A percentile compares a stretch with the other conserved stretches of the same genome.
phyloP scores from a whole-genome alignment of 2,329 filamentous ascomycete genomes.

The Paradendryphiella salina region DNA sequence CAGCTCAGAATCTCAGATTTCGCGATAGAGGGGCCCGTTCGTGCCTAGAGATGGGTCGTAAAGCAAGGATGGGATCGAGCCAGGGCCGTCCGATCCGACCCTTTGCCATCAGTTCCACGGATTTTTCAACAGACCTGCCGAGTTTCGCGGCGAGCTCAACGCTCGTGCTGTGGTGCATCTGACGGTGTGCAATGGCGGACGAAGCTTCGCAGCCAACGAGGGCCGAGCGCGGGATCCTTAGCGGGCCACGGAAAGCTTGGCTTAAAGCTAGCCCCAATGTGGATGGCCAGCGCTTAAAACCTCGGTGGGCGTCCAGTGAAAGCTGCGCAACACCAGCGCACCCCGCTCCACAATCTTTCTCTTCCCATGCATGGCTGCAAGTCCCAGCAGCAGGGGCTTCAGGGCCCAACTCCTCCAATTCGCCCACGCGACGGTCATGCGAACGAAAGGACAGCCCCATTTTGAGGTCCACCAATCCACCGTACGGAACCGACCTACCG shows the following conservation, averaged over 20 bases:
- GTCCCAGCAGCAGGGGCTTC: conserved; percentile 25
- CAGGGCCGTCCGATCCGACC: conserved; percentile 1
- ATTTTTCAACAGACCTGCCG: conserved; percentile 3
- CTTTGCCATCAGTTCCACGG: conserved; percentile 1
- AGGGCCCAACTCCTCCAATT: conserved; percentile 29
- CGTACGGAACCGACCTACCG: conserved; percentile 14
- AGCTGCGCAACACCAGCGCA: conserved; percentile 22
- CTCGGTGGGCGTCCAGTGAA: conserved; percentile 23
- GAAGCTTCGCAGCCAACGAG: conserved; percentile 22
- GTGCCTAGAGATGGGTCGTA: not conserved
- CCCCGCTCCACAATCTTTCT: conserved; percentile 28
- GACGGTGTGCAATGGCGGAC: conserved; percentile 10
- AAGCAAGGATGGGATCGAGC: not conserved
- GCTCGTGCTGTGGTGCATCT: conserved; percentile 4
- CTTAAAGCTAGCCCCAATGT: conserved; percentile 6
- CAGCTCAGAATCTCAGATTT: conserved; percentile 5
- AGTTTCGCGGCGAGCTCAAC: conserved; percentile 12
- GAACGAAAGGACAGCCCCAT: conserved; percentile 35
- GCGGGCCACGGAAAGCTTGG: conserved; percentile 27
- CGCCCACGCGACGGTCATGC: conserved; percentile 40
- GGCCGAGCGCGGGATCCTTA: conserved; percentile 5
- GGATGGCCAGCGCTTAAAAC: conserved; percentile 27
- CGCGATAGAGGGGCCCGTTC: not conserved
- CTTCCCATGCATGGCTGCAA: conserved; percentile 39
- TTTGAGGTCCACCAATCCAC: conserved; percentile 7